Evolutionary conservation across 768 basidiomycete genomes (phyloP).

Genomic region (Rhodosporidiobolus sp.): DNA sequence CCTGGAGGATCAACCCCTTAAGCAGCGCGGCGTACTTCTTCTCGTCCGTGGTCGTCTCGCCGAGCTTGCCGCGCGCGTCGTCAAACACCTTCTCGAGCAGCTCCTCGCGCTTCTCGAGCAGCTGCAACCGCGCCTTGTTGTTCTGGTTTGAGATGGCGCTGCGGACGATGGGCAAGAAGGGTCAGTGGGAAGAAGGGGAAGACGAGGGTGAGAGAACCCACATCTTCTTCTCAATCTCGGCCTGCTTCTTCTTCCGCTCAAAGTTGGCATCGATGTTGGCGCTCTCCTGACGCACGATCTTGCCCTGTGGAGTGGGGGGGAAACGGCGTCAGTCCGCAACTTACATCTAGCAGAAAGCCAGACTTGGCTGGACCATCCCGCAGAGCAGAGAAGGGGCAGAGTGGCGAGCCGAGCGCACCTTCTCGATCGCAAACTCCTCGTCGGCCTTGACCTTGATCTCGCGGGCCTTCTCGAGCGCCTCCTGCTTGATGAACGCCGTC

Average conservation of each 20-base stretch:
- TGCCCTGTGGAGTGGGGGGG: conserved; percentile 61
- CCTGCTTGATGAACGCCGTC: conserved; percentile 98
- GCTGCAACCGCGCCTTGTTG: conserved; percentile 87
- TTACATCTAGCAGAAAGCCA: no score
- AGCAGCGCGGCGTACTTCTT: conserved; percentile 76
- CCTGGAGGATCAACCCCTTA: conserved; percentile 77
- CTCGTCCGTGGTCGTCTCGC: conserved; percentile 63
- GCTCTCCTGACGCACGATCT: conserved; percentile 93
- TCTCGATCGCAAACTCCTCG: conserved; percentile 98
- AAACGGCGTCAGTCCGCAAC: no score
- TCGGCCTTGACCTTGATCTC: conserved; percentile 97
- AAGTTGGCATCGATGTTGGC: conserved; percentile 88
- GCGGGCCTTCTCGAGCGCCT: conserved; percentile 92
- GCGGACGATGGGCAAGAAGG: not conserved
- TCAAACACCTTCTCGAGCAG: conserved; percentile 84
- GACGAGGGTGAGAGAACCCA: conserved; percentile 50
- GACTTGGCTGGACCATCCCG: no score
- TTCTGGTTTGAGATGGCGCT: conserved; percentile 94
- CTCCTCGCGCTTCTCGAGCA: conserved; percentile 87
- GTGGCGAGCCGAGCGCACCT: conserved; percentile 54
- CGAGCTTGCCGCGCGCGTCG: conserved; percentile 63
- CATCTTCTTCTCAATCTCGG: conserved; percentile 96
- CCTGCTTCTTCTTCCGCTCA: conserved; percentile 94
- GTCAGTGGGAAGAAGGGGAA: not conserved
- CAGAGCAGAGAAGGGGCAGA: no score